Evolutionary conservation across 2,329 filamentous ascomycete genomes (phyloP).

Genomic region (Colletotrichum paranaense): DNA sequence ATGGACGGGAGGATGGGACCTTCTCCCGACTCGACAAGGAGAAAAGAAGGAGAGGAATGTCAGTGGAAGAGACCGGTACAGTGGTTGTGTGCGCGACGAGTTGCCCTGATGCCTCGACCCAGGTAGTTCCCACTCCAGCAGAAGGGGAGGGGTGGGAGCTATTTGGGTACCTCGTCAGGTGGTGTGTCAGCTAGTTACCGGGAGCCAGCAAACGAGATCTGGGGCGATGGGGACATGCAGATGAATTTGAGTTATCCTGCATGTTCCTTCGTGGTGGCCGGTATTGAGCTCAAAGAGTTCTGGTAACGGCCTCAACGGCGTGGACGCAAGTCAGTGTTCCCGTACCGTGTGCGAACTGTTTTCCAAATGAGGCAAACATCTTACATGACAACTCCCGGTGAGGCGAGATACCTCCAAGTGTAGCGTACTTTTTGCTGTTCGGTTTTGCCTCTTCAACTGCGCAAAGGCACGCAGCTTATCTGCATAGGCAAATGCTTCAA

Average conservation of each 20-base stretch:
- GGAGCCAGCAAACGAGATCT: conserved; percentile 17
- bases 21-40: neutral
- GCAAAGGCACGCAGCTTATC: conserved; percentile 8
- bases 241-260: conserved; percentile 34
- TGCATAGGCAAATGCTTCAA: conserved; percentile 12
- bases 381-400: neutral
- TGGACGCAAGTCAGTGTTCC: conserved; percentile 1
- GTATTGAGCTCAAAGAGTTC: neutral
- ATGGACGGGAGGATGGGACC: conserved; percentile 6
- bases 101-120: conserved; percentile 24
- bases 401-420: neutral
- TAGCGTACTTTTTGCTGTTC: neutral
- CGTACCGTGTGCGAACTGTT: conserved; percentile 9
- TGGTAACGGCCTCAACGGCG: neutral
- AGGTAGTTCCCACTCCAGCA: conserved; percentile 23
- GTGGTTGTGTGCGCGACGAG: conserved; percentile 4
- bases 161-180: conserved; percentile 5
- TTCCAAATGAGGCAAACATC: conserved; percentile 14
- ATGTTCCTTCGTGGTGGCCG: conserved; percentile 16
- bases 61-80: neutral
- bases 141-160: neutral
- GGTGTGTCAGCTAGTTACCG: conserved; percentile 29
- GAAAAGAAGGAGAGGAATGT: neutral
- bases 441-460: neutral
- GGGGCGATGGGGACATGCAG: conserved; percentile 25